These are phyloP conservation scores for Ensete ventricosum DNA, from an alignment of 176 grass and related monocot species.

Conservation along the genomic window DNA sequence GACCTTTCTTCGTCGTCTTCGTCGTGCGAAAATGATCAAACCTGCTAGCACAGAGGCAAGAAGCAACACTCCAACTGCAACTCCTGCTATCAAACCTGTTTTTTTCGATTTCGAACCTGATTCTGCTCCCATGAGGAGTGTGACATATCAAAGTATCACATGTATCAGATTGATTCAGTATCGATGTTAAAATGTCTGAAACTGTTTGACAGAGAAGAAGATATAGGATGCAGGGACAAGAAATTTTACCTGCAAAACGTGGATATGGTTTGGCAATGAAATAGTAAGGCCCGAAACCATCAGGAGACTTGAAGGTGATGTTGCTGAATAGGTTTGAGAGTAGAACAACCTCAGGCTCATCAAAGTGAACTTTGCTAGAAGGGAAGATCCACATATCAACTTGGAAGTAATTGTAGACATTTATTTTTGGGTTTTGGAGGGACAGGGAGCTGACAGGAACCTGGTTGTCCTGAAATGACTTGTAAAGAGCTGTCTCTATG, in stretches of 20 bases:
- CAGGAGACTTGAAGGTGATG: constrained; percentile 31
- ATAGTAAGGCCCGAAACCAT: constrained; percentile 49
- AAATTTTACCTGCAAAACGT: constrained; percentile 9
- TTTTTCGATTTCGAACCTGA: background rate
- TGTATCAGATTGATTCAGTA: background rate
- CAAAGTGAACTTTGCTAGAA: constrained; percentile 31
- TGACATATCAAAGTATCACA: background rate
- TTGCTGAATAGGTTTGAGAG: constrained; percentile 43
- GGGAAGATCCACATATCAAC: constrained; percentile 44
- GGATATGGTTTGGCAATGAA: constrained; percentile 22
- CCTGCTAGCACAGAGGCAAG: constrained; percentile 27
- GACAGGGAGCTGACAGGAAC: constrained; percentile 2
- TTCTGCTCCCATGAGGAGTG: background rate
- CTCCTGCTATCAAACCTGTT: constrained; percentile 30
- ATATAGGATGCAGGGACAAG: background rate
- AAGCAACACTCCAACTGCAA: constrained; percentile 25
- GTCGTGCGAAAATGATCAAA: constrained; percentile 35
- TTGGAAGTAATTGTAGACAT: constrained; percentile 13
- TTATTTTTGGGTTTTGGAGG: constrained; percentile 1
- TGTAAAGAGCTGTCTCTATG: constrained; percentile 5
- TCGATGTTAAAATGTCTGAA: background rate
- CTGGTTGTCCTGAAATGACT: background rate
- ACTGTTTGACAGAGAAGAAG: background rate
- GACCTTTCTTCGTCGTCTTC: constrained; percentile 34
- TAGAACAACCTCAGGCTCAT: constrained; percentile 28